Conservation (phyloP, 768 basidiomycete species). For the Naganishia onofrii region DNA sequence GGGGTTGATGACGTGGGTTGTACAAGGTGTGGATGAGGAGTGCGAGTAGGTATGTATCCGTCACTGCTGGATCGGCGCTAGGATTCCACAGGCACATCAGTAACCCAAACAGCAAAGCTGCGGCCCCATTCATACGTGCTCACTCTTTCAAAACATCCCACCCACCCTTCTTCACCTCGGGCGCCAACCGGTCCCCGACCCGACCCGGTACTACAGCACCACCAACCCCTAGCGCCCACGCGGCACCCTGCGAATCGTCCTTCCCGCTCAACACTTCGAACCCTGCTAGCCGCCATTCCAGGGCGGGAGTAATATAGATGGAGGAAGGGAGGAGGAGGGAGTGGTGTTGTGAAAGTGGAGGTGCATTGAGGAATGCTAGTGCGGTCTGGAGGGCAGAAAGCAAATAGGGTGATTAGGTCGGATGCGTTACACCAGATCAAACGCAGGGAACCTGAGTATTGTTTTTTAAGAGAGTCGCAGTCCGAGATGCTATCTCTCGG, state of each 20-base stretch:
- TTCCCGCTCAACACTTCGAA: constrained; percentile 84
- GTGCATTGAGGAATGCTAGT: constrained; percentile 82
- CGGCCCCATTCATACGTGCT: too few species aligned
- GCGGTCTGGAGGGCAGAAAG: constrained; percentile 64
- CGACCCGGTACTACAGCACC: constrained; percentile 59
- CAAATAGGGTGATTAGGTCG: too few species aligned
- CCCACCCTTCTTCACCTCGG: constrained; percentile 84
- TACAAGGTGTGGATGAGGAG: constrained; percentile 80
- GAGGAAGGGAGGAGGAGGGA: constrained; percentile 56
- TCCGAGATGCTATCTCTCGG: too few species aligned
- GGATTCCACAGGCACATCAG: background rate
- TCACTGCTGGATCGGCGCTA: constrained; percentile 61
- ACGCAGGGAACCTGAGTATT: too few species aligned
- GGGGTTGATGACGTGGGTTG: constrained; percentile 73
- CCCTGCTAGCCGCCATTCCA: constrained; percentile 95
- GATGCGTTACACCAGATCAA: too few species aligned
- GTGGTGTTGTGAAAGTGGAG: constrained; percentile 79
- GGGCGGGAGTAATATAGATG: constrained; percentile 84
- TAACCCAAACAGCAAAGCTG: too few species aligned
- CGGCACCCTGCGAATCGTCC: constrained; percentile 70
- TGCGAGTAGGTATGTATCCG: constrained; percentile 85
- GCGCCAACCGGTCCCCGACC: constrained; percentile 63
- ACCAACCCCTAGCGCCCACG: constrained; percentile 55
- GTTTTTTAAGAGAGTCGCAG: too few species aligned
- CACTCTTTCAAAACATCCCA: constrained; percentile 83